Evolutionary conservation across 2,329 filamentous ascomycete genomes (phyloP).

Genomic region (Blastomyces emzantsi): DNA sequence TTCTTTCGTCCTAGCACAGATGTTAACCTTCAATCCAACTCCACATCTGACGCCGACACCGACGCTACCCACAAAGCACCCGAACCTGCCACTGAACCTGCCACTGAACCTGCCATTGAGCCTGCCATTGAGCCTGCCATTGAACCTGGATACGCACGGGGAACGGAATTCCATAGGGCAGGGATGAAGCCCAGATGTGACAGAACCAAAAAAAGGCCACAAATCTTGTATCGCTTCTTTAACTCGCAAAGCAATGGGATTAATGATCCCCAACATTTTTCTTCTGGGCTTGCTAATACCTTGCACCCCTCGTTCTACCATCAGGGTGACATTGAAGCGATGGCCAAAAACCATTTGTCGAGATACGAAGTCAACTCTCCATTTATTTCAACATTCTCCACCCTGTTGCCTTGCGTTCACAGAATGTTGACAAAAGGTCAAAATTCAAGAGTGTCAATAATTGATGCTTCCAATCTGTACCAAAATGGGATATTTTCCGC

Average conservation of each 20-base stretch:
- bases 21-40: not conserved
- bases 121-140: not conserved
- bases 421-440: conserved; percentile 21
- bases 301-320: conserved; percentile 15
- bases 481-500: conserved; percentile 23
- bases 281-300: conserved; percentile 10
- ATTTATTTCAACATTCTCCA: conserved; percentile 27
- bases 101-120: no score
- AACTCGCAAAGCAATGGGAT: conserved; percentile 26
- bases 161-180: not conserved
- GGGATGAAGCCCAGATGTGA: not conserved
- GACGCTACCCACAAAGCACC: not conserved
- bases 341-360: conserved; percentile 22
- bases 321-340: conserved; percentile 16
- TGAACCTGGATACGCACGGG: not conserved
- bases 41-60: not conserved
- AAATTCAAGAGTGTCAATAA: conserved; percentile 23
- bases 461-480: conserved; percentile 24
- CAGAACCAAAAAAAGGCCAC: conserved; percentile 16
- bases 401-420: conserved; percentile 26
- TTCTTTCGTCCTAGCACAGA: not conserved
- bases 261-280: conserved; percentile 24
- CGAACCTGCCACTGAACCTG: not conserved
- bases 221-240: conserved; percentile 29
- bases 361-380: conserved; percentile 20